Evolutionary conservation across 169 alveolate genomes (phyloP), one percentile per base, ranked within the genome.

Genomic region (Neospora caninum): DNA sequence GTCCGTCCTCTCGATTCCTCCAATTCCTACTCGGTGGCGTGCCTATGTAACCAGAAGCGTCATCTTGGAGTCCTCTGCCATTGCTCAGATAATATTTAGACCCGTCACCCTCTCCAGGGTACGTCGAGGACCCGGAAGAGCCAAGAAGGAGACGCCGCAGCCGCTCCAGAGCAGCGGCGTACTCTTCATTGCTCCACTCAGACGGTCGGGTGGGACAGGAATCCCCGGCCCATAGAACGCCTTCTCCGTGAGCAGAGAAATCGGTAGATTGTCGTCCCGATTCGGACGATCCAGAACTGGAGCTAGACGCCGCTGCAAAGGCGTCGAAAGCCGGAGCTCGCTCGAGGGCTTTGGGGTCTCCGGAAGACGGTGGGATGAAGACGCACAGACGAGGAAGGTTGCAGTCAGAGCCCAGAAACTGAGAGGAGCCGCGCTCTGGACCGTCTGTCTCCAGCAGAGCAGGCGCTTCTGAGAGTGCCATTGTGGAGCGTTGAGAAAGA

Each of bases 191-290:
- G 45, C 49, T 34, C 49, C 84, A 73, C 42, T 31, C 49, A 4
- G 38, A 41, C 25, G 84, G 45, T 13, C 84, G 84, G 25, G 42
- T 0, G n/a, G 45, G 45, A 22, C 39, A 31, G 27, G 84, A 73
- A n/a, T 73, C 84, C 39, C 84, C 84, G 84, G 27, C n/a, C 84
- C 84, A 73, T 13, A 73, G 84, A 31, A 73, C 42, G 27, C 84
- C 49, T 22, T 36, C 49, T 1, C 84, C 41, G 27, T 4, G 84
- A 9, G 45, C 43, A 1, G 45, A 16, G 39, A 36, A 31, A n/a
- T 31, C 84, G n/a, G 41, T 13, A n/a, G 41, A 22, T 22, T 16
- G 36, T 34, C 36, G 7, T 34, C 41, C 13, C 38, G 84, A 18
- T 31, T 36, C 84, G 38, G 84, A 31, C 43, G 84, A 31, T 13